Evolutionary conservation across 306 rosid species (phyloP), one percentile per base, ranked within the genome.

Genomic region (Ochetophila trinervis): DNA sequence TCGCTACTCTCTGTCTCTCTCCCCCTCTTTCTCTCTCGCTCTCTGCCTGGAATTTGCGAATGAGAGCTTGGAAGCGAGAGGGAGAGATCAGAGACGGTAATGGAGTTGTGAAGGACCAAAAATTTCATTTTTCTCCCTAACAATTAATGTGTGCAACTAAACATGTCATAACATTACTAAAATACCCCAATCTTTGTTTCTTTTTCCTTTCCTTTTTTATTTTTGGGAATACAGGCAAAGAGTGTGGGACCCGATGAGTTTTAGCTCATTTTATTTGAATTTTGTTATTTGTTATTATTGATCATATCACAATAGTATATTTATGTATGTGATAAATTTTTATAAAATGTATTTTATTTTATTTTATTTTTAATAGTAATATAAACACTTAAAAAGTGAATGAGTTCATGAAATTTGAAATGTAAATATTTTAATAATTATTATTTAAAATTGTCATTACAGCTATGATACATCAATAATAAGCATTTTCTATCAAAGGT

Each of bases 1-100:
- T 69, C 70, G 32, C 60, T 18, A 54, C 70, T 53, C 47, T 47
- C 44, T 44, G 27, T 70, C 48, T 22, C 72, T 50, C 60, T 23
- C 8, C 59, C 34, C 59, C 71, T 58, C 68, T 57, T 49, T 4
- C 36, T 60, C 71, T 30, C 63, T 63, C 34, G 59, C 71, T 58
- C 68, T 62, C 54, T 6, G 27, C 64, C 71, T 30, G 71, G 48
- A 63, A 50, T 32, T 13, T 35, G 58, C 15, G 30, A 57, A 53
- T 19, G 47, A 8, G 27, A 23, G 20, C 19, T 24, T 50, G 44
- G 19, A 44, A 57, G 18, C 20, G 42, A 52, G 32, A 57, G 42
- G 50, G 56, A 63, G 74, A 72, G 76, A 47, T 47, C 13, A 52
- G 55, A 15, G 48, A 59, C 7, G 67, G 51, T 17, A 0, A 32